phyloP scores from a whole-genome alignment of 768 basidiomycete species.

The Agrocybe pediades region DNA sequence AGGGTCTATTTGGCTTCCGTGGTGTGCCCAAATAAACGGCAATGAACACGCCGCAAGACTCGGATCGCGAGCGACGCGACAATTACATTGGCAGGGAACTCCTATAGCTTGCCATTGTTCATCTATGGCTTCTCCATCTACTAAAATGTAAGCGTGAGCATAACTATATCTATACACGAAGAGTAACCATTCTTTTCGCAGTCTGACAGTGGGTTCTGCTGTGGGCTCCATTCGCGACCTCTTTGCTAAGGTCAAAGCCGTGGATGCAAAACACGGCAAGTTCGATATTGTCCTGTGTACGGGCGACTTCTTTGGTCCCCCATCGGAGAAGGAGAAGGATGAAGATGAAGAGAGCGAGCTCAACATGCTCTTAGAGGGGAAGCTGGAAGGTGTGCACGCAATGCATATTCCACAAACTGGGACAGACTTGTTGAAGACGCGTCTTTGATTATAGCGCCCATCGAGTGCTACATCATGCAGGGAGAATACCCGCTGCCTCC shows the following conservation, averaged over 20 bases:
- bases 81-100: no score
- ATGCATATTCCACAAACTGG: conserved; percentile 7
- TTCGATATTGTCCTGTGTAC: conserved; percentile 83
- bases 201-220: conserved; percentile 81
- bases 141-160: conserved; percentile 35
- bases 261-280: conserved; percentile 91
- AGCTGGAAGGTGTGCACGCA: conserved; percentile 56
- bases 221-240: conserved; percentile 73
- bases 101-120: no score
- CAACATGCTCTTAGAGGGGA: conserved; percentile 62
- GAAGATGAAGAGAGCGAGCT: conserved; percentile 33
- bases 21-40: background rate
- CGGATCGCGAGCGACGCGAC: no score
- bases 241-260: conserved; percentile 77
- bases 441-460: conserved; percentile 54
- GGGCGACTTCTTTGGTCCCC: conserved; percentile 84
- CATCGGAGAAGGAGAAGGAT: conserved; percentile 33
- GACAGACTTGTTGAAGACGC: conserved; percentile 1
- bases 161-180: background rate
- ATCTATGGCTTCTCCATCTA: conserved; percentile 25
- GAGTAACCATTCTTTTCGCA: conserved; percentile 19
- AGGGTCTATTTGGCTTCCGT: background rate
- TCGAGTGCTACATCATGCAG: conserved; percentile 93
- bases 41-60: no score
- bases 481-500: conserved; percentile 77